Percentiles rank a stretch among this genome's conserved stretches.
phyloP scores from a whole-genome alignment of 2,329 filamentous ascomycete genomes.

The Apiospora sp. region DNA sequence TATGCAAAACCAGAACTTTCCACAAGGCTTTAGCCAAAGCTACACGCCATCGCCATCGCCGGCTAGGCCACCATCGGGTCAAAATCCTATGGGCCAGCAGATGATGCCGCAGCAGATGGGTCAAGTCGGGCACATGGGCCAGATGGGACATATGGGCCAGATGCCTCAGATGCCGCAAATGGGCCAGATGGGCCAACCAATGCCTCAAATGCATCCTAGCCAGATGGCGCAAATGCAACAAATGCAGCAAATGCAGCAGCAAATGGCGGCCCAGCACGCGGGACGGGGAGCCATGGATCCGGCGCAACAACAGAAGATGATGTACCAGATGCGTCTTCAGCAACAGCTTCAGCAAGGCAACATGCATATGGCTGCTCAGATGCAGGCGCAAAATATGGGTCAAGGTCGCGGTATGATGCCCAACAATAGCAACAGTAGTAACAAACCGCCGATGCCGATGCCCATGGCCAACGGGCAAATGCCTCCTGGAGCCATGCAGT shows the following conservation, averaged over 20 bases:
- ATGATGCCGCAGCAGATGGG: conserved; percentile 63
- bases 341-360: conserved; percentile 71
- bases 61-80: conserved; percentile 61
- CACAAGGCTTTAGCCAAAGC: conserved; percentile 64
- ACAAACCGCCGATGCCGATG: conserved; percentile 58
- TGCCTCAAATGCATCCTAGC: conserved; percentile 46
- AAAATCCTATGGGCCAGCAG: conserved; percentile 60
- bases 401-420: conserved; percentile 60
- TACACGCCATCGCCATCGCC: conserved; percentile 66
- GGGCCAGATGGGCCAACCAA: conserved; percentile 47
- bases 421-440: conserved; percentile 12
- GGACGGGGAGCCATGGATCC: conserved; percentile 65
- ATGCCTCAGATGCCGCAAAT: conserved; percentile 49
- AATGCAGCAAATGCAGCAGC: conserved; percentile 47
- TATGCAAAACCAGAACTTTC: conserved; percentile 65
- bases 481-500: conserved; percentile 56
- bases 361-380: conserved; percentile 58
- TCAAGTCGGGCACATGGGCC: conserved; percentile 40
- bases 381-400: conserved; percentile 54
- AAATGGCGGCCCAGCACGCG: conserved; percentile 48
- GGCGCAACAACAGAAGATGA: conserved; percentile 72
- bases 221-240: conserved; percentile 46
- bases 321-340: conserved; percentile 86
- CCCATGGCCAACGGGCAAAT: conserved; percentile 57
- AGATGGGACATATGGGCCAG: conserved; percentile 48